These are phyloP conservation scores for Papiliotrema nemorosa DNA, from an alignment of 1,284 basidiomycete species.

Conservation along the genomic window DNA sequence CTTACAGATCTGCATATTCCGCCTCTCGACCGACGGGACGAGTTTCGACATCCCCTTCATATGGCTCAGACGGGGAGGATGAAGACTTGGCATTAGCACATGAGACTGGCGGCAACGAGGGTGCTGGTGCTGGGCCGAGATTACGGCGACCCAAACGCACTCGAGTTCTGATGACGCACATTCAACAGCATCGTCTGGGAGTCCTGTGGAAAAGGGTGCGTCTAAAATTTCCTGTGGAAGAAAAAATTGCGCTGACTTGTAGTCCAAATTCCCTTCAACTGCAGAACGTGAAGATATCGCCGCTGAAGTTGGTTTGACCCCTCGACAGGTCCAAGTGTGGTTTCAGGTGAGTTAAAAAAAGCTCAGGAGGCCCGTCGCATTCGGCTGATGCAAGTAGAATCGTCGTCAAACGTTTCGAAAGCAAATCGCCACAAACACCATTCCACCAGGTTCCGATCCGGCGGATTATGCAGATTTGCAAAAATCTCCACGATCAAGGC, in stretches of 20 bases:
- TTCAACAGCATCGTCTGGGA: constrained; percentile 16
- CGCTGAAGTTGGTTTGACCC: constrained; percentile 33
- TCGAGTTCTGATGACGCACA: constrained; percentile 26
- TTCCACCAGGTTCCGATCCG: constrained; percentile 26
- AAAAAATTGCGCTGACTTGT: background rate
- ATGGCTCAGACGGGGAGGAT: background rate
- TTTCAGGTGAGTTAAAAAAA: constrained; percentile 39
- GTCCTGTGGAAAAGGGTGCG: constrained; percentile 20
- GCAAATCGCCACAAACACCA: constrained; percentile 18
- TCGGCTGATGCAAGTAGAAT: constrained; percentile 30
- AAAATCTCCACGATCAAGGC: constrained; percentile 25
- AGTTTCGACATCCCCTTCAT: background rate
- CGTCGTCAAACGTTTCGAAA: constrained; percentile 42
- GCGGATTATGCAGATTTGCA: constrained; percentile 28
- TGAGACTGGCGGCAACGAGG: background rate
- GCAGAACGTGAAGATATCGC: constrained; percentile 36
- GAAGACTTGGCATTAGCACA: background rate
- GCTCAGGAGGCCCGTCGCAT: background rate
- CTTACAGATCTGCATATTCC: background rate
- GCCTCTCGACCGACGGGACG: background rate
- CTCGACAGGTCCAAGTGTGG: constrained; percentile 49
- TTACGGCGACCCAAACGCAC: constrained; percentile 17
- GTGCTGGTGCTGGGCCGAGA: background rate
- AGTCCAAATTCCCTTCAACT: constrained; percentile 43
- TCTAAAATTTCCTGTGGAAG: background rate